These are phyloP conservation scores for Pseudopithomyces maydicus DNA, from an alignment of 2,329 filamentous ascomycete species.

Conservation along the genomic window DNA sequence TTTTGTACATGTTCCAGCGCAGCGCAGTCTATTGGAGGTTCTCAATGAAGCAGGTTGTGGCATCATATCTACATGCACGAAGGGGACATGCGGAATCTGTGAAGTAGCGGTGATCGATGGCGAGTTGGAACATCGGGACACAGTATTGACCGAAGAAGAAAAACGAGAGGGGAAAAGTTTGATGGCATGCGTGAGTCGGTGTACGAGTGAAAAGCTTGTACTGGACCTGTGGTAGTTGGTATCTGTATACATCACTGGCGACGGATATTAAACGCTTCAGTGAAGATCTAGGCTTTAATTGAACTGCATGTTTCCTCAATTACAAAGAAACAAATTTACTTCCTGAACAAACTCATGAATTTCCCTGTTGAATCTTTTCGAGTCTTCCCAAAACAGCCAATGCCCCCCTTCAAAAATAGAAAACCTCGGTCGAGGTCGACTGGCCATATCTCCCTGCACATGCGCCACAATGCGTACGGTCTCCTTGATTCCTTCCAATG, in stretches of 20 bases:
- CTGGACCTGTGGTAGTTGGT: not conserved
- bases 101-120: not conserved
- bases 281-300: too few relatives aligned
- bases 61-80: not conserved
- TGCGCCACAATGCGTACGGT: not conserved
- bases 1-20: not conserved
- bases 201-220: not conserved
- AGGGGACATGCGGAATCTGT: not conserved
- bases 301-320: not conserved
- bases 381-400: slow-evolving; percentile 7
- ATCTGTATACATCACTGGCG: too few relatives aligned
- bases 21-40: not conserved
- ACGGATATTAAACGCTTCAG: too few relatives aligned
- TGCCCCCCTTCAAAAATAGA: slow-evolving; percentile 1
- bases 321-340: not conserved
- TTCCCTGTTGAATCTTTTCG: slow-evolving; percentile 1
- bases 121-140: not conserved
- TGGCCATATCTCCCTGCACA: not conserved
- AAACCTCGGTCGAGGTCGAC: not conserved
- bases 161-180: not conserved
- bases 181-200: not conserved
- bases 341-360: not conserved
- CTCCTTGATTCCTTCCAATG: slow-evolving; percentile 1
- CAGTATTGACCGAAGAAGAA: not conserved
- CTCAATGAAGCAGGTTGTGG: not conserved